Percentiles rank a stretch among this genome's conserved stretches.
phyloP scores from a whole-genome alignment of 768 basidiomycete genomes.

The Leccinum barrowsii region DNA sequence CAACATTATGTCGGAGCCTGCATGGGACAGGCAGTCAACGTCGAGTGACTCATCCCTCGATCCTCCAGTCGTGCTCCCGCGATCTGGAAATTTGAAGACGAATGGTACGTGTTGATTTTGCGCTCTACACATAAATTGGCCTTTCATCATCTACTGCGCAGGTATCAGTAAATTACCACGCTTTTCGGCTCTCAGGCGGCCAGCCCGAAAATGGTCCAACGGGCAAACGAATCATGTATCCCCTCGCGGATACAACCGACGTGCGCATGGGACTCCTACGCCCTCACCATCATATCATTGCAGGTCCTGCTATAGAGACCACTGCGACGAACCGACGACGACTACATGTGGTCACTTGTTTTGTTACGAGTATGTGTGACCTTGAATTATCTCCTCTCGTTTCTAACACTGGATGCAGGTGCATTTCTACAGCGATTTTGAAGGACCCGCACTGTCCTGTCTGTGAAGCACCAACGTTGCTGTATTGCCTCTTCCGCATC shows the following conservation, averaged over 20 bases:
- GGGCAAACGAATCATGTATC: slow-evolving; percentile 10
- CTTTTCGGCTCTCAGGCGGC: slow-evolving; percentile 27
- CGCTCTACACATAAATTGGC: background rate
- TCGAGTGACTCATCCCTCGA: slow-evolving; percentile 30
- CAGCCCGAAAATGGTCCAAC: slow-evolving; percentile 13
- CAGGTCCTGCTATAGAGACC: slow-evolving; percentile 45
- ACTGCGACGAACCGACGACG: slow-evolving; percentile 53
- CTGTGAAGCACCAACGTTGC: slow-evolving; percentile 46
- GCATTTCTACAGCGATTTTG: slow-evolving; percentile 49
- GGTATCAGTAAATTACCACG: slow-evolving; percentile 31
- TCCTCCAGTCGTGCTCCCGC: slow-evolving; percentile 17
- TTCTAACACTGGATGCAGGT: slow-evolving; percentile 33
- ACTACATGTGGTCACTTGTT: slow-evolving; percentile 66
- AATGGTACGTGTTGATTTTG: slow-evolving; percentile 17
- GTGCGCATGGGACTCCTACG: slow-evolving; percentile 2
- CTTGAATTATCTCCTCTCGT: background rate
- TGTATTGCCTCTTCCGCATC: slow-evolving; percentile 56
- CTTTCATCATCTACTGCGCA: slow-evolving; percentile 7
- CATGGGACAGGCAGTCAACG: slow-evolving; percentile 29
- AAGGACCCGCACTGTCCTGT: slow-evolving; percentile 48
- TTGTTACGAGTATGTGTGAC: slow-evolving; percentile 41
- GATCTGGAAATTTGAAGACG: slow-evolving; percentile 10
- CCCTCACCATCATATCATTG: slow-evolving; percentile 38
- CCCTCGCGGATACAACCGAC: slow-evolving; percentile 5
- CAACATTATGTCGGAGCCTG: slow-evolving; percentile 28